phyloP scores from a whole-genome alignment of 306 rosid genomes.

The Albizia julibrissin region DNA sequence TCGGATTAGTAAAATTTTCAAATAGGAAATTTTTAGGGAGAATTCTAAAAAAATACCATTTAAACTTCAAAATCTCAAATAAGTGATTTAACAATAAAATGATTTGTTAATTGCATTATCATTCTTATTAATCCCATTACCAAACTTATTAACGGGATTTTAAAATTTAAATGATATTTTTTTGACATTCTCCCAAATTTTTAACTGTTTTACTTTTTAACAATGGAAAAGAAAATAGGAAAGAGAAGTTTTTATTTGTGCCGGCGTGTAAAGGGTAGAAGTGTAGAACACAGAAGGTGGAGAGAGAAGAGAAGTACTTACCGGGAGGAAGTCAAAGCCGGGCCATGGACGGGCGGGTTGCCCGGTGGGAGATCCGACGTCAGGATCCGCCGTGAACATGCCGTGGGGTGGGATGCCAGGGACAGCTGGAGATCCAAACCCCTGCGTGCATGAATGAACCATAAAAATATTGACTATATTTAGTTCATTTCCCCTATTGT shows the following conservation, averaged over 20 bases:
- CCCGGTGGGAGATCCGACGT: slow-evolving; percentile 32
- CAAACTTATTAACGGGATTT: too few species aligned
- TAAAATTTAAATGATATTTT: too few species aligned
- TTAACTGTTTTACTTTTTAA: too few species aligned
- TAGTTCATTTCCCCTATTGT: not conserved
- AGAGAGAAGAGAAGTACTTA: slow-evolving; percentile 22
- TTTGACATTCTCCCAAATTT: too few species aligned
- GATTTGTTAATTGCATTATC: too few species aligned
- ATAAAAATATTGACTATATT: not conserved
- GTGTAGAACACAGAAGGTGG: not conserved
- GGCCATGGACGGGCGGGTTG: slow-evolving; percentile 45
- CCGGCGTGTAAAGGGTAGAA: not conserved
- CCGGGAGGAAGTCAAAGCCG: slow-evolving; percentile 72
- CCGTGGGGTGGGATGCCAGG: slow-evolving; percentile 65
- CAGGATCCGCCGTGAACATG: slow-evolving; percentile 62
- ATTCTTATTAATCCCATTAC: too few species aligned
- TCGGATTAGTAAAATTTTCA: too few species aligned
- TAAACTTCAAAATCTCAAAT: too few species aligned
- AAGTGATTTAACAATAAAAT: too few species aligned
- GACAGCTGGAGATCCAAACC: slow-evolving; percentile 52
- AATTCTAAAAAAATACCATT: too few species aligned
- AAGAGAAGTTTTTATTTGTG: not conserved
- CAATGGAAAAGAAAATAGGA: not conserved
- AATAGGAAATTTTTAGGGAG: too few species aligned
- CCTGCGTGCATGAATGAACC: slow-evolving; percentile 40